Base-by-base conservation (phyloP, 2,329 filamentous ascomycete species). In the Alternaria brassicicola region DNA sequence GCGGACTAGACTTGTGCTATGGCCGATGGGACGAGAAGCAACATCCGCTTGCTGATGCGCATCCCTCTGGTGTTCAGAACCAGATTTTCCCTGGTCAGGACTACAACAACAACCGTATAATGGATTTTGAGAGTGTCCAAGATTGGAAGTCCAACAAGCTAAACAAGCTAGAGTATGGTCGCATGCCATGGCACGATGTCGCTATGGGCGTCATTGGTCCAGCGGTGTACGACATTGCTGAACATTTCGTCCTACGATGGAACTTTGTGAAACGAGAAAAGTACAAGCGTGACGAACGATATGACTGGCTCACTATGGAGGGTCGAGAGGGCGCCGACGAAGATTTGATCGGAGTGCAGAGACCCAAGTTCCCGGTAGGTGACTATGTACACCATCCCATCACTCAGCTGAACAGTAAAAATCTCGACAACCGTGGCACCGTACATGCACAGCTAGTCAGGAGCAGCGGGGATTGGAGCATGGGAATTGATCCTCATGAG, bases 141-240 rank as follows among this genome's bases (percentile, higher is more conserved):
- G 89, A 97, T 72, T 98, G 94, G 94, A 92, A 95, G 77, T 86
- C 89, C 48, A 98, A 99, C 66, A 92, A 97, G 75, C 82, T 98
- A 15, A 92, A 88, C 76, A 98, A 98, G 78, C 88, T 90, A 3
- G 92, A 97, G 47, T 96, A 89, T 69, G 93, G 93, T 7, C 89
- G 95, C 28, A 98, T 99, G 95, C 94, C 94, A 0, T 99, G 95
- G 95, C 93, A 98, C 73, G 95, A 99, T 75, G 93, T 97, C 3
- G 85, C 91, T 9, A 96, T 98, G 90, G 93, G 90, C 12, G 68
- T 97, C n/a, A 86, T 95, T 57, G 94, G 95, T 0, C 92, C 93
- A 17, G 91, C 89, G 64, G 91, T 97, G 10, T 93, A 94, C 73
- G 94, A 98, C 71, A 95, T 99, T 67, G 93, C 93, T 0, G 93